These are phyloP conservation scores for Thraustochytrium striatum DNA, from an alignment of 352 stramenopile species.

Conservation along the genomic window DNA sequence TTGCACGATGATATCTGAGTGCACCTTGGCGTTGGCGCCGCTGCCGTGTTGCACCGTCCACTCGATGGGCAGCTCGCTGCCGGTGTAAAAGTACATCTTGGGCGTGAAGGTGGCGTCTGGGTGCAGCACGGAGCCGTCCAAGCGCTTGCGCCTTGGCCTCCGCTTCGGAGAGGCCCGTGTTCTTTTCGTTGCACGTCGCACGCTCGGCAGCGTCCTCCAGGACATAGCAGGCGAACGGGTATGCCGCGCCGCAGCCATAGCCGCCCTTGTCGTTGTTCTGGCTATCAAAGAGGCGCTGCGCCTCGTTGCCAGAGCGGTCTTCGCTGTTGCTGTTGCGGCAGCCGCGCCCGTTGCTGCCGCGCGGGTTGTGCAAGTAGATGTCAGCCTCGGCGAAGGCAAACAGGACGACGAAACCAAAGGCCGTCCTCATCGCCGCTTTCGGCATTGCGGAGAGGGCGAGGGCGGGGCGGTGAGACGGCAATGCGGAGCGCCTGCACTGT, in stretches of 20 bases:
- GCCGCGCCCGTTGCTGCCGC: conserved; percentile 55
- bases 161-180: conserved; percentile 18
- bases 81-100: conserved; percentile 58
- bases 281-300: conserved; percentile 52
- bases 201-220: conserved; percentile 19
- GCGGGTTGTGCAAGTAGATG: conserved; percentile 55
- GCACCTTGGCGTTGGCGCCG: conserved; percentile 55
- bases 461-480: too few relatives aligned
- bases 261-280: conserved; percentile 58
- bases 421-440: too few relatives aligned
- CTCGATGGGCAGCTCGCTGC: conserved; percentile 56
- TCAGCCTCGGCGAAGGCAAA: conserved; percentile 18
- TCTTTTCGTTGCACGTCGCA: conserved; percentile 45
- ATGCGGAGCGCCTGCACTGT: too few relatives aligned
- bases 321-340: conserved; percentile 57
- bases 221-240: conserved; percentile 39
- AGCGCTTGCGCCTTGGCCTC: not conserved
- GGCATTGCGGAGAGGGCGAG: too few relatives aligned
- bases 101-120: conserved; percentile 48
- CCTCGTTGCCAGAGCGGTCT: conserved; percentile 32
- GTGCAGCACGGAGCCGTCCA: conserved; percentile 34
- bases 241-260: conserved; percentile 54
- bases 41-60: conserved; percentile 60
- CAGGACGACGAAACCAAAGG: too few relatives aligned
- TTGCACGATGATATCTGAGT: conserved; percentile 58